These are phyloP conservation scores for Candida andamanensis DNA, from an alignment of 805 yeast genomes.

Conservation along the genomic window DNA sequence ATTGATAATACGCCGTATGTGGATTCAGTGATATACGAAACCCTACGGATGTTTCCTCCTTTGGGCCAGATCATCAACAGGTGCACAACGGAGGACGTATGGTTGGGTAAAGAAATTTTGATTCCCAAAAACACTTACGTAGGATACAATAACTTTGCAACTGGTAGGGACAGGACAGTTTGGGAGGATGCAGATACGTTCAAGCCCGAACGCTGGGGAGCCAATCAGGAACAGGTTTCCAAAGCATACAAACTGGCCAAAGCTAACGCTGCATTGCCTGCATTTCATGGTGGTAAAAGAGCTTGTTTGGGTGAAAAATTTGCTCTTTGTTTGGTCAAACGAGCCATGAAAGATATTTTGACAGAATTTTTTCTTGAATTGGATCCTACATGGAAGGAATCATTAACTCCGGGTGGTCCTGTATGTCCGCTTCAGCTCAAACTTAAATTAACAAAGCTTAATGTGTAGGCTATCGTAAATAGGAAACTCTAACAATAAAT, in stretches of 20 bases:
- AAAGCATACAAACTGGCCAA: constrained; percentile 40
- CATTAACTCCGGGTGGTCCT: constrained; percentile 56
- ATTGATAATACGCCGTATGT: constrained; percentile 17
- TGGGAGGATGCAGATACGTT: constrained; percentile 46
- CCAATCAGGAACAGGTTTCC: constrained; percentile 28
- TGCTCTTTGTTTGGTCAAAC: constrained; percentile 44
- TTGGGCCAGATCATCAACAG: constrained; percentile 53
- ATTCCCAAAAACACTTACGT: constrained; percentile 50
- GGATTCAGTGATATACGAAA: constrained; percentile 38
- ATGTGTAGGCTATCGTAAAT: too few species aligned
- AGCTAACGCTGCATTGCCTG: constrained; percentile 40
- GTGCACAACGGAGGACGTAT: constrained; percentile 30
- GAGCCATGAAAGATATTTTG: constrained; percentile 34
- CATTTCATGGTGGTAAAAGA: constrained; percentile 56
- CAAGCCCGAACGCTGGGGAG: constrained; percentile 51
- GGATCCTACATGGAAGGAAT: constrained; percentile 43
- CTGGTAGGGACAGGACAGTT: constrained; percentile 38
- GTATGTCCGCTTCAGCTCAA: constrained; percentile 42
- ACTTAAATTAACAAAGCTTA: constrained; percentile 1
- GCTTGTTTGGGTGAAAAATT: constrained; percentile 59
- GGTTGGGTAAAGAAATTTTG: constrained; percentile 36
- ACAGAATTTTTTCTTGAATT: constrained; percentile 29
- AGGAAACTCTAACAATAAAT: neutral
- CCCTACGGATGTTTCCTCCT: constrained; percentile 51
- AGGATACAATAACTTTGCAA: constrained; percentile 51